Percentiles rank a stretch among this genome's conserved stretches.
These are phyloP conservation scores for Auriscalpium vulgare DNA, from an alignment of 768 basidiomycete genomes.

Conservation along the genomic window DNA sequence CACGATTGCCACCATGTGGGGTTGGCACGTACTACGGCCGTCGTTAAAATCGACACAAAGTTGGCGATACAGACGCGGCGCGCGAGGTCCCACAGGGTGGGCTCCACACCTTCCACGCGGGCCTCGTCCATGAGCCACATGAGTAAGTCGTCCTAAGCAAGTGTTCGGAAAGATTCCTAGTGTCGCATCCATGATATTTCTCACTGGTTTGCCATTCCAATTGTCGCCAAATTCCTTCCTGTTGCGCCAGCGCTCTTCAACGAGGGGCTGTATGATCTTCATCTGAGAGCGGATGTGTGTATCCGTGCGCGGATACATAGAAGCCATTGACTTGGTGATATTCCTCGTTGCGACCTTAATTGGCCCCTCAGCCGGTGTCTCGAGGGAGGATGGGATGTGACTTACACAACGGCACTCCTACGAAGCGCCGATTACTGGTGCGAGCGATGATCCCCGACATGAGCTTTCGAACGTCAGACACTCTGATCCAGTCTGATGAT, in stretches of 20 bases:
- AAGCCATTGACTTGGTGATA: constrained; percentile 30
- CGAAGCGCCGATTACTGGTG: constrained; percentile 35
- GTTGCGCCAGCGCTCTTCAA: neutral
- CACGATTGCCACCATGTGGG: neutral
- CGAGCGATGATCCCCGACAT: constrained; percentile 28
- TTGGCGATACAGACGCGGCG: constrained; percentile 19
- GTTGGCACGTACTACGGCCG: constrained; percentile 12
- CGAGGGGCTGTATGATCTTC: constrained; percentile 22
- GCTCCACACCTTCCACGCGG: constrained; percentile 17
- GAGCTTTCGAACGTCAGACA: constrained; percentile 19
- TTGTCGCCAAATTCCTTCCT: neutral
- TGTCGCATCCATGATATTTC: neutral
- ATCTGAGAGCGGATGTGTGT: constrained; percentile 10
- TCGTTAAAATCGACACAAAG: constrained; percentile 25
- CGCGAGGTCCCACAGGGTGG: constrained; percentile 24
- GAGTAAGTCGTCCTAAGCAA: constrained; percentile 30
- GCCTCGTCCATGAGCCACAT: constrained; percentile 30
- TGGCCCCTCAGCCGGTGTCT: neutral
- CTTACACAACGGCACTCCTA: constrained; percentile 37
- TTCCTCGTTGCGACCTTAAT: constrained; percentile 33
- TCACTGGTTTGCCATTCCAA: neutral
- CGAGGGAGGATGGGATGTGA: neutral
- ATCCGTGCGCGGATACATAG: constrained; percentile 30
- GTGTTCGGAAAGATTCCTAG: neutral
- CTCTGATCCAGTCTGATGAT: constrained; percentile 29